Base-by-base conservation (phyloP, 768 basidiomycete genomes). In the Tremella mesenterica region DNA sequence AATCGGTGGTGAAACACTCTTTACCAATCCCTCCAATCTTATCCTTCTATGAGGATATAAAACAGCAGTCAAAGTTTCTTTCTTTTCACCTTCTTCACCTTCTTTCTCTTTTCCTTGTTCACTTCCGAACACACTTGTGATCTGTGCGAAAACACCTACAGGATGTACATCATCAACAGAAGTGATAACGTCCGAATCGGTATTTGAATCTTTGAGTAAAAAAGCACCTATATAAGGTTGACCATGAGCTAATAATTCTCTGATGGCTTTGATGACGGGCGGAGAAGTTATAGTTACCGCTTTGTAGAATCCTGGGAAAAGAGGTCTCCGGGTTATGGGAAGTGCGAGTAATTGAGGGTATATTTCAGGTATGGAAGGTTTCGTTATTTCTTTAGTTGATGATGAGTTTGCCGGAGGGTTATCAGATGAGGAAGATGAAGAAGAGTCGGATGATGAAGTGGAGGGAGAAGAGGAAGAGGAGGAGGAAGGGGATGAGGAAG, bases 281-380 rank as follows among this genome's bases (percentile, higher is more conserved):
- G 89, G 88, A 60, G 96, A 87, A 20, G 84, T 81, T 48, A 99
- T 80, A 53, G 96, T 90, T 46, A 97, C 92, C 2, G 92, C 93
- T 72, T 96, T 95, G 80, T 96, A 96, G 74, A 96, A 95, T 27
- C 91, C 90, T 3, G 93, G 93, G 76, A 96, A 96, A 43, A 96
- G 83, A 0, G 93, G 93, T 16, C 93, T 81, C 38, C 91, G 84
- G 28, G 90, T 90, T 55, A 97, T 96, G 3, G 93, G 93, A 0
- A 97, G 81, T 1, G 92, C 93, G 25, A 97, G 81, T 38, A 96
- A 85, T 70, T 93, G 88, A 0, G 93, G 92, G 73, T 96, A 96
- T 54, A 81, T 68, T 72, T 90, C 88, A 0, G 92, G 91, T 3
- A 95, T 84, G 14, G 85, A 83, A 53, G 86, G 87, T 61, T 87